Evolutionary conservation across 2,329 filamentous ascomycete species (phyloP).

Genomic region (Pseudogymnoascus sp.): DNA sequence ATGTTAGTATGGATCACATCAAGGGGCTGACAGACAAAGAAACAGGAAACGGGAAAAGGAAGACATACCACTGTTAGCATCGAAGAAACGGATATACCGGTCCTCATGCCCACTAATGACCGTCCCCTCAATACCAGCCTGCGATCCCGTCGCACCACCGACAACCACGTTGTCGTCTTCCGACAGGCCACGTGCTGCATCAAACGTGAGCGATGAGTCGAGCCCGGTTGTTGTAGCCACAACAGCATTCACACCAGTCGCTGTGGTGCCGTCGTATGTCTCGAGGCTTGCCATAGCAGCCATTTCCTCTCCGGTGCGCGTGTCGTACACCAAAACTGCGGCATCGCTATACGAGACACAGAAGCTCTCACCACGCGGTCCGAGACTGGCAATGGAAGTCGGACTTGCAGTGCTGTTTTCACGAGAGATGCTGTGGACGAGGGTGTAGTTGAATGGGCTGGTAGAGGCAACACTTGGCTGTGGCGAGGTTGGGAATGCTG

Average conservation of each 20-base stretch:
- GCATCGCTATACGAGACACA: constrained; percentile 91
- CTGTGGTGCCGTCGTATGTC: constrained; percentile 81
- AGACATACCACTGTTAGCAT: constrained; percentile 91
- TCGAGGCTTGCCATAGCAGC: constrained; percentile 89
- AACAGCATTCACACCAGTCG: constrained; percentile 80
- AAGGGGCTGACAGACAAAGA: neutral
- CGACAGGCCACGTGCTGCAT: constrained; percentile 53
- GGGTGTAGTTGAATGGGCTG: constrained; percentile 78
- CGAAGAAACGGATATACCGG: constrained; percentile 91
- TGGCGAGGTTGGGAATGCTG: constrained; percentile 81
- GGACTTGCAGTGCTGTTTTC: constrained; percentile 64
- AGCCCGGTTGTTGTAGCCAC: constrained; percentile 79
- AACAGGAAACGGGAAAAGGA: neutral
- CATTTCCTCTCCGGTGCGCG: constrained; percentile 81
- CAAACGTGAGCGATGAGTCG: constrained; percentile 54
- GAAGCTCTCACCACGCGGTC: constrained; percentile 74
- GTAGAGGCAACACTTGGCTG: constrained; percentile 80
- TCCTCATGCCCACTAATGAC: constrained; percentile 97
- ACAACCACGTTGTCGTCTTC: constrained; percentile 68
- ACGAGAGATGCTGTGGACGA: constrained; percentile 79
- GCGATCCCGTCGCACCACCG: constrained; percentile 72
- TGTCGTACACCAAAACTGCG: constrained; percentile 85
- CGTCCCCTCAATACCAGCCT: constrained; percentile 78
- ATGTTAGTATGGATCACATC: neutral
- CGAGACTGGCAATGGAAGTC: constrained; percentile 88